These are phyloP conservation scores for Colletotrichum sp. DNA, from an alignment of 2,329 filamentous ascomycete genomes.

Conservation along the genomic window DNA sequence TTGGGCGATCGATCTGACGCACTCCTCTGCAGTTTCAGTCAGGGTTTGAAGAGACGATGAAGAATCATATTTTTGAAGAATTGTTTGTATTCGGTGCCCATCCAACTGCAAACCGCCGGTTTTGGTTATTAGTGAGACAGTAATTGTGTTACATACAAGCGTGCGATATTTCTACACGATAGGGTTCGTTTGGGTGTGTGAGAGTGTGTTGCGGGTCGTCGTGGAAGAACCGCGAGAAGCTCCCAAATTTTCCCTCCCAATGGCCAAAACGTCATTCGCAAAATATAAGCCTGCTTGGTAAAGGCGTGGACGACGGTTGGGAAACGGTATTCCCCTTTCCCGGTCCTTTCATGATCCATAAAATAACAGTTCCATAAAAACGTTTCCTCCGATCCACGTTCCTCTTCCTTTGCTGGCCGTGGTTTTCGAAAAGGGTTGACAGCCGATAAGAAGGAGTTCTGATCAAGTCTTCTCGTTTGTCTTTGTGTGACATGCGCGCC, in stretches of 20 bases:
- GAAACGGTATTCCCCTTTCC: background rate
- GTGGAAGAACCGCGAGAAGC: background rate
- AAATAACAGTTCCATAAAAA: constrained; percentile 10
- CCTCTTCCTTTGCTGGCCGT: background rate
- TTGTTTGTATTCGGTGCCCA: background rate
- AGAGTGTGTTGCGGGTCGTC: background rate
- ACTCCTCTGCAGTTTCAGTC: background rate
- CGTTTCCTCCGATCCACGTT: constrained; percentile 12
- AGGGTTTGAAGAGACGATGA: background rate
- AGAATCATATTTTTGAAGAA: background rate
- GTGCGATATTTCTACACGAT: constrained; percentile 20
- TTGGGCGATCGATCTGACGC: background rate
- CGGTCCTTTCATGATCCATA: constrained; percentile 21
- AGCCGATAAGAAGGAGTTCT: background rate
- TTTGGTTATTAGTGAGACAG: constrained; percentile 22
- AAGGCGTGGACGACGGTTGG: background rate
- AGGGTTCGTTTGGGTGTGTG: background rate
- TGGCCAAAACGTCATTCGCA: background rate
- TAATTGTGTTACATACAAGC: constrained; percentile 20
- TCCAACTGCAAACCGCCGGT: constrained; percentile 19
- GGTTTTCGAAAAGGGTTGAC: background rate
- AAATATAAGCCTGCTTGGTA: constrained; percentile 5
- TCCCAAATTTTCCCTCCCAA: background rate
- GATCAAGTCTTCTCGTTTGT: background rate
- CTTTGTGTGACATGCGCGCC: background rate